These are phyloP conservation scores for Chaetomium globosum DNA, from an alignment of 2,329 filamentous ascomycete genomes.

Conservation along the genomic window DNA sequence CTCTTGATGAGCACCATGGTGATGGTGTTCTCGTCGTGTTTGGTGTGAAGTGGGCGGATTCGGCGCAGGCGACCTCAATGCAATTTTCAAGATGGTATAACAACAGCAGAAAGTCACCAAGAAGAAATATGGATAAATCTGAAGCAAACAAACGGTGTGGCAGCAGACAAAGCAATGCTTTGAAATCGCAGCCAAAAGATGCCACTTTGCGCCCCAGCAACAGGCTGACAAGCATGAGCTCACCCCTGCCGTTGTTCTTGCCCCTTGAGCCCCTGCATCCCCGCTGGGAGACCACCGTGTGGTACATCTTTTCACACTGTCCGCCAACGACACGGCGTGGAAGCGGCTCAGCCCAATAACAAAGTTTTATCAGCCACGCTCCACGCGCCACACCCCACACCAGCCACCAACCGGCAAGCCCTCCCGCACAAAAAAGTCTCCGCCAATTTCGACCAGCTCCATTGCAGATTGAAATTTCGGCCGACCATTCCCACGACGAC, in stretches of 20 bases:
- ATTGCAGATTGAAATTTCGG: slow-evolving; percentile 32
- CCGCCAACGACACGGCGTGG: neutral
- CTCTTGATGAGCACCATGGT: slow-evolving; percentile 63
- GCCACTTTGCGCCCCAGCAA: slow-evolving; percentile 43
- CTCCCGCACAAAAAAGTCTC: slow-evolving; percentile 35
- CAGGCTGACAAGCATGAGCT: slow-evolving; percentile 21
- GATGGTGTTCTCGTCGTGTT: slow-evolving; percentile 33
- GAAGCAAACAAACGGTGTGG: slow-evolving; percentile 25
- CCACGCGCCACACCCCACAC: slow-evolving; percentile 21
- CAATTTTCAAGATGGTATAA: neutral
- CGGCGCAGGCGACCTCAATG: slow-evolving; percentile 15
- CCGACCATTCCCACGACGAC: slow-evolving; percentile 32
- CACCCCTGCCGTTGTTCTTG: slow-evolving; percentile 19
- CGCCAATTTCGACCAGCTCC: slow-evolving; percentile 29
- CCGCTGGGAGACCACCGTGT: neutral
- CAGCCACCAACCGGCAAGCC: slow-evolving; percentile 31
- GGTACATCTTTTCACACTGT: neutral
- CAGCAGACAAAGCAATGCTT: slow-evolving; percentile 38
- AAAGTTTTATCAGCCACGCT: slow-evolving; percentile 10
- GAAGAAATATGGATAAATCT: slow-evolving; percentile 10
- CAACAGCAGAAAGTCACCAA: slow-evolving; percentile 18
- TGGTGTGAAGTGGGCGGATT: neutral
- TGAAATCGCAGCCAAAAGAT: slow-evolving; percentile 43
- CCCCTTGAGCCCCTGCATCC: slow-evolving; percentile 1
- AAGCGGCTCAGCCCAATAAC: neutral